Percentiles rank a stretch among this genome's conserved stretches.
Evolutionary conservation across 768 basidiomycete species (phyloP).

Genomic region (Xerocomellus dryophilus): DNA sequence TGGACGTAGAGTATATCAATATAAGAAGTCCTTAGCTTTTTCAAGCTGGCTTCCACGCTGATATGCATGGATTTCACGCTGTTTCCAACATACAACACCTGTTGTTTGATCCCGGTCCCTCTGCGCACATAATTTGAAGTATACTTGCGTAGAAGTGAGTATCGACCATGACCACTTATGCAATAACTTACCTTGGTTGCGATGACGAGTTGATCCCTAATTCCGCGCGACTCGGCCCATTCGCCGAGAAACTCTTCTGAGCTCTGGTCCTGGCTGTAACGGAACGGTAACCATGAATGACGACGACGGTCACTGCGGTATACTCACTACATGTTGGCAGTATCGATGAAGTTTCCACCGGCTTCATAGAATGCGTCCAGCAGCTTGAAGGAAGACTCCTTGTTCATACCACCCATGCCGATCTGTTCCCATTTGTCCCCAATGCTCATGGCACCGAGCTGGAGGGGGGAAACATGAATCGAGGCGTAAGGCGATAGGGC

Average conservation of each 20-base stretch:
- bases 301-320: not conserved
- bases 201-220: too few relatives aligned
- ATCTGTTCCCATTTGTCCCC: conserved; percentile 37
- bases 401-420: conserved; percentile 40
- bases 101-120: conserved; percentile 15
- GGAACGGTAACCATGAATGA: too few relatives aligned
- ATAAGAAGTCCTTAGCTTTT: conserved; percentile 54
- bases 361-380: conserved; percentile 43
- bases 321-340: conserved; percentile 44
- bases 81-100: conserved; percentile 37
- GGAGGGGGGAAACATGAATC: conserved; percentile 42
- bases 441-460: conserved; percentile 44
- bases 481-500: conserved; percentile 36
- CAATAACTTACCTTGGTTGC: too few relatives aligned
- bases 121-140: conserved; percentile 10
- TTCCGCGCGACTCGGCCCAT: too few relatives aligned
- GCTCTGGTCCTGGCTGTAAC: too few relatives aligned
- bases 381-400: conserved; percentile 43
- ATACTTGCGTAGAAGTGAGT: too few relatives aligned
- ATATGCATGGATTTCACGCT: conserved; percentile 33
- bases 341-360: conserved; percentile 51
- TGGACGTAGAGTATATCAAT: conserved; percentile 57
- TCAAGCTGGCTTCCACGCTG: conserved; percentile 33
- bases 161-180: too few relatives aligned
- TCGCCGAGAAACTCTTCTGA: too few relatives aligned